A percentile compares a stretch with the other conserved stretches of the same genome.
These are phyloP conservation scores for Phaffomyces antillensis DNA, from an alignment of 805 yeast species.

Conservation along the genomic window DNA sequence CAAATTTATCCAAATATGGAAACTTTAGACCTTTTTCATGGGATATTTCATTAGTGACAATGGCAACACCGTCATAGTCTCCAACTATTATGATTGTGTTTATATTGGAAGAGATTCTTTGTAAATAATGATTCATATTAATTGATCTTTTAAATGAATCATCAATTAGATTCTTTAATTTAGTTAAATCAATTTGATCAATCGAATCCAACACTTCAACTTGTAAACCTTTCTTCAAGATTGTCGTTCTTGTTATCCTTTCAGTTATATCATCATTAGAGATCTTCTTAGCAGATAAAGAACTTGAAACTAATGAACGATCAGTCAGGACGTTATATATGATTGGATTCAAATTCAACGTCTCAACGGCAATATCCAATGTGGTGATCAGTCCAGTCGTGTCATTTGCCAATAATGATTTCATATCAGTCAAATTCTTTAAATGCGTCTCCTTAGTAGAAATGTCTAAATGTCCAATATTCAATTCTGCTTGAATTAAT, in stretches of 20 bases:
- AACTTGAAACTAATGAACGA: constrained; percentile 83
- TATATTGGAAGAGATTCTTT: constrained; percentile 55
- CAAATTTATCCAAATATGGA: constrained; percentile 90
- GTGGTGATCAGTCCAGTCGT: constrained; percentile 83
- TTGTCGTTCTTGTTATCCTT: constrained; percentile 49
- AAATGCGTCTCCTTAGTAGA: constrained; percentile 46
- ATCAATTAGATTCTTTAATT: constrained; percentile 57
- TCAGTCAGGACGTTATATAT: constrained; percentile 88
- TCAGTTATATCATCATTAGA: constrained; percentile 16
- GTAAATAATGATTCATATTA: constrained; percentile 59
- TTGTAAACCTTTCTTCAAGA: constrained; percentile 62
- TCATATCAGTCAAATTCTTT: constrained; percentile 62
- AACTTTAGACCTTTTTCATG: constrained; percentile 27
- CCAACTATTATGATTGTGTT: constrained; percentile 84
- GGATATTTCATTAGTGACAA: constrained; percentile 69
- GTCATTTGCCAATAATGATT: constrained; percentile 35
- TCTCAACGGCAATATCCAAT: constrained; percentile 58
- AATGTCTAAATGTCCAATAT: constrained; percentile 46
- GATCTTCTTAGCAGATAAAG: constrained; percentile 61
- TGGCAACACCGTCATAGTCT: constrained; percentile 93
- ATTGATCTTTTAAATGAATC: constrained; percentile 70
- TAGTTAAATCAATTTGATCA: constrained; percentile 37
- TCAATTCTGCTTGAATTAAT: constrained; percentile 56
- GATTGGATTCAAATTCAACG: constrained; percentile 61
- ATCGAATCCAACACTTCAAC: constrained; percentile 12